phyloP scores from a whole-genome alignment of 1,139 yeast genomes.

The Pichia terricola region DNA sequence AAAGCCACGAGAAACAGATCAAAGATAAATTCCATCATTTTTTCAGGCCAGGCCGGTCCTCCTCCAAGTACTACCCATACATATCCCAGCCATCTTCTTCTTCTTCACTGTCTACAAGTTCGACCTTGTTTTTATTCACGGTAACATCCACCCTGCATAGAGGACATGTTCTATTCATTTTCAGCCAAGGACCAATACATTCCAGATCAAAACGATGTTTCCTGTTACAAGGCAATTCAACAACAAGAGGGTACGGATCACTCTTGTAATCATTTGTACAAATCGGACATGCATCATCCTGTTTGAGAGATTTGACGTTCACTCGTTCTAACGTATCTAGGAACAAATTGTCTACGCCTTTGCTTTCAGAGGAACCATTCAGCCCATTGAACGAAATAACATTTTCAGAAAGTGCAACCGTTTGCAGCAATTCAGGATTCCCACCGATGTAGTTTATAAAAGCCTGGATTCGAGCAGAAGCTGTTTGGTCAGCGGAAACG shows the following conservation, averaged over 20 bases:
- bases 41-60: neutral
- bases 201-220: conserved; percentile 79
- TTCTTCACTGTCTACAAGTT: conserved; percentile 47
- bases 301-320: conserved; percentile 37
- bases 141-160: conserved; percentile 70
- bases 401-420: neutral
- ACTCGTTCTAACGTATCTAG: conserved; percentile 73
- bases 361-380: neutral
- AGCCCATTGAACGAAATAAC: neutral
- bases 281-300: conserved; percentile 68
- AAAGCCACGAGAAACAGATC: neutral
- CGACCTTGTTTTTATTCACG: conserved; percentile 22
- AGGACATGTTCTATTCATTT: conserved; percentile 76
- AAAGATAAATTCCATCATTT: neutral
- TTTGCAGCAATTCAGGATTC: conserved; percentile 8
- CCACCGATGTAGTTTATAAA: neutral
- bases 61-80: conserved; percentile 17
- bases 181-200: conserved; percentile 86
- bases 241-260: conserved; percentile 74
- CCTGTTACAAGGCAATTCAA: conserved; percentile 62
- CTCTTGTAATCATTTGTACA: conserved; percentile 67
- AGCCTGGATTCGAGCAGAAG: neutral
- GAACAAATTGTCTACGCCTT: conserved; percentile 61
- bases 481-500: too few species aligned
- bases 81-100: conserved; percentile 46